These are phyloP conservation scores for Xeromyces bisporus DNA, from an alignment of 495 filamentous ascomycete species.

Conservation along the genomic window DNA sequence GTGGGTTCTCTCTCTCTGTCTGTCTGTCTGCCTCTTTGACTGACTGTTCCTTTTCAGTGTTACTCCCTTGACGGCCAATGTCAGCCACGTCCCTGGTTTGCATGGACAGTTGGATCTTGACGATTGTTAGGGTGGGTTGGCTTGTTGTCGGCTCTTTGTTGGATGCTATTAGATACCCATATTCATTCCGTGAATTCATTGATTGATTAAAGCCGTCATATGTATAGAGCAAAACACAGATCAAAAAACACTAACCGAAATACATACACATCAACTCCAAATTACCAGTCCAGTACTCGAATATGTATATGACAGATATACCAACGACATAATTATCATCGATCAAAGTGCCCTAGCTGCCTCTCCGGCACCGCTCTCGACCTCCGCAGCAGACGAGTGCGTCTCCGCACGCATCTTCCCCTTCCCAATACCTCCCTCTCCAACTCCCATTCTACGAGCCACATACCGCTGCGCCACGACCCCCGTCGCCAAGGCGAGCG, in stretches of 20 bases:
- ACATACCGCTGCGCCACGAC: constrained; percentile 94
- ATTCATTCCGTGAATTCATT: neutral
- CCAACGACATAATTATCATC: too few species aligned
- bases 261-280: neutral
- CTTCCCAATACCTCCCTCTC: constrained; percentile 51
- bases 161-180: neutral
- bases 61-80: constrained; percentile 81
- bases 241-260: neutral
- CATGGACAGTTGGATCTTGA: constrained; percentile 54
- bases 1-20: constrained; percentile 8
- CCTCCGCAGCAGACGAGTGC: constrained; percentile 45
- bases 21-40: neutral
- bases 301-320: too few species aligned
- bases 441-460: constrained; percentile 86
- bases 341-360: constrained; percentile 53
- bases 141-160: neutral
- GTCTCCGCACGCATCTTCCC: constrained; percentile 63
- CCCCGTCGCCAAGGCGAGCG: constrained; percentile 61
- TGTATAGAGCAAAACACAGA: too few species aligned
- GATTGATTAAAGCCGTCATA: too few species aligned
- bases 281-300: neutral
- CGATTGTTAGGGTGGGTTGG: too few species aligned
- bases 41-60: constrained; percentile 44
- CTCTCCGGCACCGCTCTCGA: constrained; percentile 62
- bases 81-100: constrained; percentile 59